Evolutionary conservation across 2,329 filamentous ascomycete species (phyloP), one percentile per base, ranked within the genome.

Genomic region (Zasmidium angulare): DNA sequence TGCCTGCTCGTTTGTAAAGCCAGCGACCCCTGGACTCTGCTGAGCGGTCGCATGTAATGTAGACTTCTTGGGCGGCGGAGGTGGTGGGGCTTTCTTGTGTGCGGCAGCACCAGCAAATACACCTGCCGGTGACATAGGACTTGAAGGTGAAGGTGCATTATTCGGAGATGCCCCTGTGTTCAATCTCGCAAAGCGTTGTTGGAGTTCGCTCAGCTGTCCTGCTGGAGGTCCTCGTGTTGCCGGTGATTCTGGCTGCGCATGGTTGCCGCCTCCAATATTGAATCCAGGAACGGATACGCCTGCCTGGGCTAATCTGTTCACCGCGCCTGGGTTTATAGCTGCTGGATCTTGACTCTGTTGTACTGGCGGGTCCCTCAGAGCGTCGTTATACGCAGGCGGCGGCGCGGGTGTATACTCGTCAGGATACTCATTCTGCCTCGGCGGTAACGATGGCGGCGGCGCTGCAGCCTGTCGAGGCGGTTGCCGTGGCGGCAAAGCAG

Each of bases 211-310:
- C 58, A 91, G 75, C 48, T 87, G 85, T 29, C 76, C 69, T 66
- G 68, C 61, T 63, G 65, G 70, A 67, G 57, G 55, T 31, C 66
- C 48, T 29, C 55, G 54, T 58, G 66, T 26, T 19, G 71, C 60
- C 23, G 70, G 61, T 55, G 62, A 14, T 31, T 43, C 53, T 19
- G 21, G 55, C 36, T 14, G 48, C 20, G 50, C 29, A 66, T 71
- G 61, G n/a, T 68, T 68, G 58, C 65, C 76, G 50, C 70, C 72
- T 2, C 86, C 87, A 61, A 96, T 96, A 3, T 89, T 89, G 2
- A 96, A 79, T 0, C 84, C 89, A 0, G 91, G 88, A 0, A 96
- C 90, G 0, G 87, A 89, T 4, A 96, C 81, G 0, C 92, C 92
- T 0, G 90, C 87, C 40, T 86, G 83, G 11, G 87, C 85, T 9